These are phyloP conservation scores for Eutreptiella sp. DNA, from an alignment of 208 protist genomes.

Conservation along the genomic window DNA sequence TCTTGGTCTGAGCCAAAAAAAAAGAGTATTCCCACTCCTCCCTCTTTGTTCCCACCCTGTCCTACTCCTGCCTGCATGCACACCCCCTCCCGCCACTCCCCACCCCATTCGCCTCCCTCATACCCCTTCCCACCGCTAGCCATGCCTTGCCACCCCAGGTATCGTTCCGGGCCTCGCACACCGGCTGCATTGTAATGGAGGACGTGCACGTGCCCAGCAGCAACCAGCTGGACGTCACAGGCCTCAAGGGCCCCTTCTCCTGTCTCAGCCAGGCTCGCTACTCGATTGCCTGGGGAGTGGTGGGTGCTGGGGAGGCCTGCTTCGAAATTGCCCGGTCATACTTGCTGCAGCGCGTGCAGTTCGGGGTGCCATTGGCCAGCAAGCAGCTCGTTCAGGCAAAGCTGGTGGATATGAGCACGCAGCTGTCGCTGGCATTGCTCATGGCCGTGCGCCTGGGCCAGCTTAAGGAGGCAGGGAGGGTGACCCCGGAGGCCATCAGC, in stretches of 20 bases:
- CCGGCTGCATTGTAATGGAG: conserved; percentile 72
- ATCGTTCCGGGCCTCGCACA: conserved; percentile 48
- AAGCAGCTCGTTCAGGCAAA: conserved; percentile 81
- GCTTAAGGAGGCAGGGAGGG: conserved; percentile 63
- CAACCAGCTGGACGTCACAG: conserved; percentile 56
- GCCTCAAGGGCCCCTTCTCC: conserved; percentile 69
- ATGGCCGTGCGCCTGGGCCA: conserved; percentile 44
- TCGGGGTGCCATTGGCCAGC: conserved; percentile 63
- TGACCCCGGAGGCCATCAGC: conserved; percentile 69
- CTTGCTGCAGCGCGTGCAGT: conserved; percentile 75
- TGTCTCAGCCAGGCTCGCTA: conserved; percentile 84
- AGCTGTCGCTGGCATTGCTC: conserved; percentile 67
- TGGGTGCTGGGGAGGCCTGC: conserved; percentile 82
- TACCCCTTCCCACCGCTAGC: no score
- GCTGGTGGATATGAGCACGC: conserved; percentile 75
- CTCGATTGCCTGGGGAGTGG: conserved; percentile 78
- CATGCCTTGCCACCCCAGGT: no score
- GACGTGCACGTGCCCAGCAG: conserved; percentile 65
- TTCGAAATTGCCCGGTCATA: conserved; percentile 46
- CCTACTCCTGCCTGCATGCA: no score
- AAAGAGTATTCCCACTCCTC: no score
- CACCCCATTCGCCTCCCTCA: no score
- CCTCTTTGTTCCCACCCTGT: no score
- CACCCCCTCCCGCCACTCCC: no score
- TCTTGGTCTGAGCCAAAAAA: no score